Base-by-base conservation (phyloP, 306 rosid species). In the Prunus padus region DNA sequence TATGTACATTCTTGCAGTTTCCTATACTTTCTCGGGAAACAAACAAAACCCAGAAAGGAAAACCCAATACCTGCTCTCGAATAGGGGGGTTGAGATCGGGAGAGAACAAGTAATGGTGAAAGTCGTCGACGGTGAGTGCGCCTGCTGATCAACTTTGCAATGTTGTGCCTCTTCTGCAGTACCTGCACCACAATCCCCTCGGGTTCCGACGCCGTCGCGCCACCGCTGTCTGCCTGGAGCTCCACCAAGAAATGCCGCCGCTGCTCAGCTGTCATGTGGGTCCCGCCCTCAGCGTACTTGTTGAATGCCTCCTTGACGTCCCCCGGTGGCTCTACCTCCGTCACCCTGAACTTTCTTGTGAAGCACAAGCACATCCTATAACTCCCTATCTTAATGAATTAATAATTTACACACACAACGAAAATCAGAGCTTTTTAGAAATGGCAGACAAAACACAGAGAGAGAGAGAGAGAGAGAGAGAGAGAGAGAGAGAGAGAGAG, bases 291-390 rank as follows among this genome's bases (percentile, higher is more conserved):
- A 0, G 90, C 60, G 86, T 86, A 90, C 56, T 84, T 79, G 9
- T 25, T 11, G 54, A 90, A 90, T 0, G 80, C 40, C 16, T 77
- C 85, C 25, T 50, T 61, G 25, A 87, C 78, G 23, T 90, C 96
- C 1, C 25, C 25, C 0, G 96, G 90, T 28, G 86, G 85, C 69
- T 46, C 82, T 1, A 78, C 84, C 62, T 90, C 96, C n/a, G 76
- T 79, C 65, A 69, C 66, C 80, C 77, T 82, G 79, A 84, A 86
- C 75, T 20, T 81, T 65, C 96, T 83, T n/a, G 79, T 84, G 86
- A 90, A 87, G 78, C 92, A 86, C 45, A 86, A 42, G 71, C 96
- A 90, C 64, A 90, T 82, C 44, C 92, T 76, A 66, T 87, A 90
- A 69, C 82, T 87, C 13, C 90, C 87, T 33, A 33, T 73, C 11